These are phyloP conservation scores for Chiua virens DNA, from an alignment of 768 basidiomycete species.

Conservation along the genomic window DNA sequence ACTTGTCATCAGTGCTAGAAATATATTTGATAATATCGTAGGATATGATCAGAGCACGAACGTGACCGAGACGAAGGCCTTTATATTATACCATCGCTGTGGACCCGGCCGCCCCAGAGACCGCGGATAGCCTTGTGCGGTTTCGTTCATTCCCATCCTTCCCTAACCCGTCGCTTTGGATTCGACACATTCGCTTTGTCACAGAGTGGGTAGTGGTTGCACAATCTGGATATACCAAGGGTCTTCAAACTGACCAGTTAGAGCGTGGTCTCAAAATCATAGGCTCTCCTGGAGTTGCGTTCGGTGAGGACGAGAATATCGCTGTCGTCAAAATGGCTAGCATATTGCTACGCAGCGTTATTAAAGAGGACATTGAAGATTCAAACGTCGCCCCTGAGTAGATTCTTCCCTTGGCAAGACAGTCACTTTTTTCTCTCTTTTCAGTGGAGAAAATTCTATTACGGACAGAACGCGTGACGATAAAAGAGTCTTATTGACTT, in stretches of 20 bases:
- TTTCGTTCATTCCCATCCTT: not conserved
- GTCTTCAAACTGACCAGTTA: conserved; percentile 90
- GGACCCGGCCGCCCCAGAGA: too few relatives aligned
- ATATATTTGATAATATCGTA: too few relatives aligned
- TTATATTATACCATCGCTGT: too few relatives aligned
- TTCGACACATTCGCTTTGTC: not conserved
- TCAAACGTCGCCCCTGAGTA: conserved; percentile 81
- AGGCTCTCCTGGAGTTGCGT: conserved; percentile 95
- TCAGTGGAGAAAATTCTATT: conserved; percentile 84
- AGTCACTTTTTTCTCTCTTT: not conserved
- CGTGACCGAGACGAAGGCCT: too few relatives aligned
- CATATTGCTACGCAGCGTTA: too few relatives aligned
- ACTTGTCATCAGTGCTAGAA: too few relatives aligned
- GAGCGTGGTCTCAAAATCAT: conserved; percentile 91
- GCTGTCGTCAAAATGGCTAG: conserved; percentile 81
- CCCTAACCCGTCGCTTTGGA: not conserved
- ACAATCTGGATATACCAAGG: conserved; percentile 88
- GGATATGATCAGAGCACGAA: too few relatives aligned
- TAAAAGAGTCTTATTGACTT: conserved; percentile 84
- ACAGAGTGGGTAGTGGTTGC: conserved; percentile 91
- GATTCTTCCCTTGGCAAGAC: too few relatives aligned
- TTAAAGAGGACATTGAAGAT: conserved; percentile 88
- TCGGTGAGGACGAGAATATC: conserved; percentile 71
- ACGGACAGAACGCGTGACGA: conserved; percentile 65
- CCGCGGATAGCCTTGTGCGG: too few relatives aligned